Evolutionary conservation across 2,329 filamentous ascomycete genomes (phyloP).

Genomic region (Colletotrichum chrysophilum): DNA sequence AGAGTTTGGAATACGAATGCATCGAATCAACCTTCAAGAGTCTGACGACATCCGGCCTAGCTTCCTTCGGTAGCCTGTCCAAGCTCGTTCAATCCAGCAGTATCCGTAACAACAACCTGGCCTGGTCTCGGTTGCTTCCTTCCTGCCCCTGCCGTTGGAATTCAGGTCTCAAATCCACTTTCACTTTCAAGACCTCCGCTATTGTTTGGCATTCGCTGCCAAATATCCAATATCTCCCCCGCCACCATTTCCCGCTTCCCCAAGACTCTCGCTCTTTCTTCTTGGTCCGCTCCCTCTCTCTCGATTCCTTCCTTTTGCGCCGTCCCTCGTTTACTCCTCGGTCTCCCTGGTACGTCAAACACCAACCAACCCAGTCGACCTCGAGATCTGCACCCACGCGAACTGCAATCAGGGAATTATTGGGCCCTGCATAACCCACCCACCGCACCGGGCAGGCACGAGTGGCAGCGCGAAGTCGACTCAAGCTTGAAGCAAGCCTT

Average conservation of each 20-base stretch:
- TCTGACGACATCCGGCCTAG: not conserved
- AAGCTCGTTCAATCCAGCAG: not conserved
- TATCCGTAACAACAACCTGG: slow-evolving; percentile 9
- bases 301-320: not conserved
- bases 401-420: not conserved
- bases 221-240: slow-evolving; percentile 20
- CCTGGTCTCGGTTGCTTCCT: slow-evolving; percentile 7
- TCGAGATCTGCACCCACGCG: slow-evolving; percentile 1
- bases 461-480: not conserved
- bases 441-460: not conserved
- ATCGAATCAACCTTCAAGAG: not conserved
- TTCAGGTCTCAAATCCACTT: slow-evolving; percentile 7
- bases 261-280: not conserved
- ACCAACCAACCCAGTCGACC: not conserved
- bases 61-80: not conserved
- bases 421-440: not conserved
- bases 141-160: slow-evolving; percentile 14
- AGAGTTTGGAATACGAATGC: not conserved
- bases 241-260: not conserved
- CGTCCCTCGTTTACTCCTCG: not conserved
- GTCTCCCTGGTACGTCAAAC: slow-evolving; percentile 4
- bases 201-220: slow-evolving; percentile 19
- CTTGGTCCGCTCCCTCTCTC: not conserved
- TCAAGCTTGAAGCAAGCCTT: not conserved
- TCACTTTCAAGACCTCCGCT: slow-evolving; percentile 7